These are phyloP conservation scores for Rhizophagus clarus DNA, from an alignment of 192 early-diverging fungal genomes.

Conservation along the genomic window DNA sequence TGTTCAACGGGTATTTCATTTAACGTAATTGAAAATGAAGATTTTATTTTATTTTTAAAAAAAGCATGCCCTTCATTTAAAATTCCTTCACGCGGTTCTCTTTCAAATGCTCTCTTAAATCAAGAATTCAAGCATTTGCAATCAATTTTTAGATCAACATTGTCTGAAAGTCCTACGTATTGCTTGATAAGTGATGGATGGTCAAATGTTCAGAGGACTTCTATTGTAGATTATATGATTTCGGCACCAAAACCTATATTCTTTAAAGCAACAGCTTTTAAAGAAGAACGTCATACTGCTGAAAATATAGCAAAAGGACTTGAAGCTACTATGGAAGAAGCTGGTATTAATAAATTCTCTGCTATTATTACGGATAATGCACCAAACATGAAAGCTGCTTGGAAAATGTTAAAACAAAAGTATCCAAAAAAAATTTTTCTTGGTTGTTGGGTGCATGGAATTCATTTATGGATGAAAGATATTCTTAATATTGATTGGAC, in stretches of 20 bases:
- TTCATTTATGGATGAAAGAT: constrained; percentile 2
- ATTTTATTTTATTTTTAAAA: constrained; percentile 1
- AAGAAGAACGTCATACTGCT: background rate
- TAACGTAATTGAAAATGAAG: background rate
- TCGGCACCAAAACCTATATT: no score
- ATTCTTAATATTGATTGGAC: background rate
- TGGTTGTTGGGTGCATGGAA: background rate
- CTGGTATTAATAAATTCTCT: background rate
- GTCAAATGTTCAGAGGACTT: background rate
- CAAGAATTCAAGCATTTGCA: background rate
- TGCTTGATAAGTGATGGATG: background rate
- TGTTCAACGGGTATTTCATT: background rate
- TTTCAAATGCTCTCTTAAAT: background rate
- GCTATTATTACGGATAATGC: background rate
- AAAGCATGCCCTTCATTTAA: background rate
- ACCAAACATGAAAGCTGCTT: background rate
- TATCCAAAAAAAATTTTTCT: background rate
- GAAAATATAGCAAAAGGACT: background rate
- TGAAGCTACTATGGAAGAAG: background rate
- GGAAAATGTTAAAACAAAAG: background rate
- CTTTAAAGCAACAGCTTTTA: background rate
- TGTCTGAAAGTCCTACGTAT: background rate
- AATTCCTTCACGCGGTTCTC: background rate
- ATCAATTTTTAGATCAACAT: background rate
- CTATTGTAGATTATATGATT: no score